Percentiles rank a stretch among this genome's conserved stretches.
Evolutionary conservation across 2,329 filamentous ascomycete species (phyloP).

Genomic region (Elsinoe necatrix): DNA sequence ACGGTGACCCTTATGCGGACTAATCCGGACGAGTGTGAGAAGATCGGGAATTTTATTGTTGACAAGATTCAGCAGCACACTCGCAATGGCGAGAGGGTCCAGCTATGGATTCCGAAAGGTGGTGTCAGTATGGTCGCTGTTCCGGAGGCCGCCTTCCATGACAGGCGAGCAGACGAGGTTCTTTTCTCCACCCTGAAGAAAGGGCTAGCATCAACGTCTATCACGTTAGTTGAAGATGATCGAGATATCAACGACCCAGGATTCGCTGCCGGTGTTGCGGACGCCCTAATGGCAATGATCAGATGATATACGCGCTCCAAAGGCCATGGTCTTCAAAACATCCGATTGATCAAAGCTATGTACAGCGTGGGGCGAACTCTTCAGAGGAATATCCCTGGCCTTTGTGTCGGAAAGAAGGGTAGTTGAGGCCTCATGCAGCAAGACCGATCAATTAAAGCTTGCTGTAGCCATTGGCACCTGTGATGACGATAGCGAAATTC

Average conservation of each 20-base stretch:
- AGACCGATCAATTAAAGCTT: slow-evolving; percentile 10
- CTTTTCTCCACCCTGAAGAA: slow-evolving; percentile 42
- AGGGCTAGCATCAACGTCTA: slow-evolving; percentile 42
- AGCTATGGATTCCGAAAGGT: slow-evolving; percentile 52
- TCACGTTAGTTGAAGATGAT: slow-evolving; percentile 46
- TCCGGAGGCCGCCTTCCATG: slow-evolving; percentile 46
- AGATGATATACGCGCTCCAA: not conserved
- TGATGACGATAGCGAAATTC: slow-evolving; percentile 33
- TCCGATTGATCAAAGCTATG: not conserved
- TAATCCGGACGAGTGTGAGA: slow-evolving; percentile 46
- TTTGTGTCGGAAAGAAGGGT: not conserved
- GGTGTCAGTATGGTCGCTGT: slow-evolving; percentile 55
- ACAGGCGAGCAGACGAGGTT: slow-evolving; percentile 40
- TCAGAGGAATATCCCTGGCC: not conserved
- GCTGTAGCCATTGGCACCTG: slow-evolving; percentile 35
- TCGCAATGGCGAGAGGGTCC: slow-evolving; percentile 35
- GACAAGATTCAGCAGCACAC: slow-evolving; percentile 41
- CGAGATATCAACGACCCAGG: slow-evolving; percentile 47
- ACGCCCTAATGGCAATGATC: slow-evolving; percentile 24
- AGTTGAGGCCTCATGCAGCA: no score
- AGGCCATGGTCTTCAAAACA: not conserved
- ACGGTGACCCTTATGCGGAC: slow-evolving; percentile 60
- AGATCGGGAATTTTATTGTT: slow-evolving; percentile 50
- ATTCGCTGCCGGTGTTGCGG: slow-evolving; percentile 44
- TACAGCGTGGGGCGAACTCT: not conserved